Evolutionary conservation across 2,329 filamentous ascomycete species (phyloP).

Genomic region (Aureobasidium sp.): DNA sequence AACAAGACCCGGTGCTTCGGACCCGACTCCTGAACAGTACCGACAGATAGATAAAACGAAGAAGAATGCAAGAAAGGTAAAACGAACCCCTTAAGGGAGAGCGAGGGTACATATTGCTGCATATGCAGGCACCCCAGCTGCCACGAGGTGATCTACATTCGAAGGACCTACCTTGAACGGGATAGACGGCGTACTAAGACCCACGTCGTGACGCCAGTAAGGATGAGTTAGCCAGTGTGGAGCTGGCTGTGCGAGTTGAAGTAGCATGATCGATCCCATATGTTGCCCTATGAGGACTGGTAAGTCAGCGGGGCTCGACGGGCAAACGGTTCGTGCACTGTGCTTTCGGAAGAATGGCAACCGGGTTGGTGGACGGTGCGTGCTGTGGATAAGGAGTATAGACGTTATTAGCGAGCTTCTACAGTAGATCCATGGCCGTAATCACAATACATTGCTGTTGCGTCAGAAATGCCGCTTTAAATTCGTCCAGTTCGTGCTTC

Average conservation of each 20-base stretch:
- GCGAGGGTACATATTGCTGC: not conserved
- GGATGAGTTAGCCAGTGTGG: not conserved
- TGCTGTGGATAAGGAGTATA: not conserved
- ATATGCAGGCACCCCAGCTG: conserved; percentile 4
- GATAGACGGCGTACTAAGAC: not conserved
- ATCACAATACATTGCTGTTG: no score
- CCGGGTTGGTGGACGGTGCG: not conserved
- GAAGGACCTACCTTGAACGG: not conserved
- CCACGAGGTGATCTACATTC: conserved; percentile 1
- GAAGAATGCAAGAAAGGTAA: not conserved
- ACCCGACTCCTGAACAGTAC: not conserved
- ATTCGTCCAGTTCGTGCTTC: no score
- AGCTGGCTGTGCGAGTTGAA: not conserved
- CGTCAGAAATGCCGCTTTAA: no score
- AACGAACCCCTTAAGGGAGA: not conserved
- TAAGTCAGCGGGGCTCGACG: not conserved
- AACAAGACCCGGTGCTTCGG: not conserved
- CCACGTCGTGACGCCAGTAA: not conserved
- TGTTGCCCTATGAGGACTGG: not conserved
- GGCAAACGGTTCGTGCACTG: conserved; percentile 1
- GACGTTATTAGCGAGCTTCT: not conserved
- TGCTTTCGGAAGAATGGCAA: not conserved
- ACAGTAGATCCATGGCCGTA: no score
- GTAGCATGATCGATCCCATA: not conserved
- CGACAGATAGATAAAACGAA: conserved; percentile 2